Percentiles rank a stretch among this genome's conserved stretches.
Evolutionary conservation across 1,284 basidiomycete genomes (phyloP).

Genomic region (Phylloporus gajari): DNA sequence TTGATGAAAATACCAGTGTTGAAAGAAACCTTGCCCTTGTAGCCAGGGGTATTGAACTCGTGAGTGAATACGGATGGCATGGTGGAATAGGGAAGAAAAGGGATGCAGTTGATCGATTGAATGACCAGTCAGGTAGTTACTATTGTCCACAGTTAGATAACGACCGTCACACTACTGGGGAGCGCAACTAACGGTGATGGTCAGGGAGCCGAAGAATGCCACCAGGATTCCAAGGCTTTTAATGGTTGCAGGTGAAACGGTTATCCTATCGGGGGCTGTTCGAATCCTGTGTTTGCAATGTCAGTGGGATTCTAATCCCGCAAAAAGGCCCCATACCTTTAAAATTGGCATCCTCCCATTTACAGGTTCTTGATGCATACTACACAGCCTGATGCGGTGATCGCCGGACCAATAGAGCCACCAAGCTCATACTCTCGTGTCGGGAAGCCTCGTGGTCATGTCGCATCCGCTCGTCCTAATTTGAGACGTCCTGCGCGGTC

Average conservation of each 20-base stretch:
- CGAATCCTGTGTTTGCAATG: neutral
- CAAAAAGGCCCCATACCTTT: neutral
- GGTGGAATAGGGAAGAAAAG: neutral
- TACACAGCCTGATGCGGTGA: neutral
- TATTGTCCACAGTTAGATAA: neutral
- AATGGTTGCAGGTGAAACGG: neutral
- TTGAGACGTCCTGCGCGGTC: neutral
- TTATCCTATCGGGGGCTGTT: neutral
- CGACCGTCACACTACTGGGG: neutral
- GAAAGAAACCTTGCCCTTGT: slow-evolving; percentile 78
- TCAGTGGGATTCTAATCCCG: neutral
- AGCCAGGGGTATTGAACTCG: slow-evolving; percentile 72
- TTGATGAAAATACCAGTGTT: slow-evolving; percentile 85
- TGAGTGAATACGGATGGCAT: slow-evolving; percentile 57
- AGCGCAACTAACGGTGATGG: neutral
- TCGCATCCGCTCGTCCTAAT: neutral
- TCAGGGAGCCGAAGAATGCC: too few relatives aligned
- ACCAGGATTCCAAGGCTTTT: neutral
- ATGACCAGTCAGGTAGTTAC: neutral
- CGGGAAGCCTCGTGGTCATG: neutral
- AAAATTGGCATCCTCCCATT: neutral
- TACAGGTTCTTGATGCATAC: neutral
- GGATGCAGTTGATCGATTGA: neutral
- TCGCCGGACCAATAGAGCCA: neutral
- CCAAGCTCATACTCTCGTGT: neutral